These are phyloP conservation scores for Apiospora hydei DNA, from an alignment of 2,329 filamentous ascomycete genomes.

Conservation along the genomic window DNA sequence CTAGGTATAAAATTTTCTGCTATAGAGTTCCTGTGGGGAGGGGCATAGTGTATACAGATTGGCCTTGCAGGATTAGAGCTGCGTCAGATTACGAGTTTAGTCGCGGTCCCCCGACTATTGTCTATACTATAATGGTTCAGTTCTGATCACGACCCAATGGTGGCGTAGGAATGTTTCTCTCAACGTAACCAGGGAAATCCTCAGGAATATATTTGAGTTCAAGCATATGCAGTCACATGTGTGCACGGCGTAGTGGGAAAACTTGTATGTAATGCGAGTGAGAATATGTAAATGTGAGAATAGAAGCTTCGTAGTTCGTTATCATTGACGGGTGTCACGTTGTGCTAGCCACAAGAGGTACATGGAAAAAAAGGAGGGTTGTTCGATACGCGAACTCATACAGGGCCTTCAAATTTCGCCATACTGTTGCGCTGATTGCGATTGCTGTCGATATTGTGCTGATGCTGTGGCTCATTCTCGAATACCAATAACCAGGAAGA, in stretches of 20 bases:
- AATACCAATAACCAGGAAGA: conserved; percentile 22
- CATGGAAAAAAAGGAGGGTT: not conserved
- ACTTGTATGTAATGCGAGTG: not conserved
- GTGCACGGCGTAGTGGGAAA: not conserved
- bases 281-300: not conserved
- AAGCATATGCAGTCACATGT: not conserved
- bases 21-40: conserved; percentile 14
- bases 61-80: not conserved
- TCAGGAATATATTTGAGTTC: not conserved
- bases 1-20: not conserved
- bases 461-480: conserved; percentile 24
- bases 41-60: not conserved
- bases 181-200: not conserved
- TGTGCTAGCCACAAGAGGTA: conserved; percentile 9
- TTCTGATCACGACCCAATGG: not conserved
- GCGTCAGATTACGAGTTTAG: conserved; percentile 1
- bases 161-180: not conserved
- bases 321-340: conserved; percentile 11
- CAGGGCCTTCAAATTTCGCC: conserved; percentile 25
- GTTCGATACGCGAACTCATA: conserved; percentile 18
- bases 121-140: not conserved
- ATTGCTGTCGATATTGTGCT: conserved; percentile 28
- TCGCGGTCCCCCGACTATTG: not conserved
- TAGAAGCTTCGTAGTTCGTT: conserved; percentile 19
- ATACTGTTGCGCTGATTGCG: conserved; percentile 26